These are phyloP conservation scores for Spizellomyces sp. DNA, from an alignment of 192 early-diverging fungal genomes.

Conservation along the genomic window DNA sequence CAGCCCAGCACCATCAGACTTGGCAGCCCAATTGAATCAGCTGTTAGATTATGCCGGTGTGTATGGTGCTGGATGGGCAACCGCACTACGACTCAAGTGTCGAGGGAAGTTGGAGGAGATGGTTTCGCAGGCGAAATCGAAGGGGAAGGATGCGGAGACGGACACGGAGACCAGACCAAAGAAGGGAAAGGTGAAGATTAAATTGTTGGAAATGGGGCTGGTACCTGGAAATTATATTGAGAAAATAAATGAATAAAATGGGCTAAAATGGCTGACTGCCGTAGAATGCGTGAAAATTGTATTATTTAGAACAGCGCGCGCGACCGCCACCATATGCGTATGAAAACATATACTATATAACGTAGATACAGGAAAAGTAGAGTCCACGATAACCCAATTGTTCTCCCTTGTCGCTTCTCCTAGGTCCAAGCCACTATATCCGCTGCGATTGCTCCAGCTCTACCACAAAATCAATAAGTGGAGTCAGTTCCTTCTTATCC, in stretches of 20 bases:
- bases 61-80: conserved; percentile 33
- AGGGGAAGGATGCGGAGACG: not conserved
- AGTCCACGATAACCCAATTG: too few species aligned
- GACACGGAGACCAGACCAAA: not conserved
- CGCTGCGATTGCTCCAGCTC: conserved; percentile 30
- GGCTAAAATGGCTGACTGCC: too few species aligned
- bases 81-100: conserved; percentile 24
- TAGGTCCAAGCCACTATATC: conserved; percentile 1
- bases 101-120: conserved; percentile 8
- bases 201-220: conserved; percentile 31
- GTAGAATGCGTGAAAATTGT: too few species aligned
- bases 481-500: conserved; percentile 86
- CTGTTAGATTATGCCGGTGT: conserved; percentile 27
- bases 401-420: too few species aligned
- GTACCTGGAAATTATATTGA: conserved; percentile 35
- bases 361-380: too few species aligned
- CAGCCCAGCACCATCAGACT: conserved; percentile 11
- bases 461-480: conserved; percentile 77
- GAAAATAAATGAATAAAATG: not conserved
- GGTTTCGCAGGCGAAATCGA: not conserved
- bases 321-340: too few species aligned
- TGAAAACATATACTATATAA: too few species aligned
- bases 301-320: too few species aligned
- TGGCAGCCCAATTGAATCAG: conserved; percentile 21
- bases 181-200: conserved; percentile 26